Conservation (phyloP, 2,329 filamentous ascomycete genomes). For the Coniochaeta pulveracea region DNA sequence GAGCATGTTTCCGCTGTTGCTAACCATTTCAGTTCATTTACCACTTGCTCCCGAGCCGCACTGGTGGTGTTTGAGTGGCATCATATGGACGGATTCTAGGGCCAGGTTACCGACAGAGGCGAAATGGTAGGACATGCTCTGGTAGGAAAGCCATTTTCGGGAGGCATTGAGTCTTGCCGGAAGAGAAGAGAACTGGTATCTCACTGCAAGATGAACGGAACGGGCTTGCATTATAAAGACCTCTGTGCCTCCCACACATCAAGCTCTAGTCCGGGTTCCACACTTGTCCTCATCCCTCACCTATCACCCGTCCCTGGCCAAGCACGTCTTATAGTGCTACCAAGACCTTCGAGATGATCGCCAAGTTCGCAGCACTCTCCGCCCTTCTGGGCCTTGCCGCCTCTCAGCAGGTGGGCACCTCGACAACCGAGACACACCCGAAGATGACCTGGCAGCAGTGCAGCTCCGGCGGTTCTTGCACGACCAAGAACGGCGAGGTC, state of each 20-base stretch:
- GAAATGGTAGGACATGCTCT: background rate
- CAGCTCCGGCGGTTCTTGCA: slow-evolving; percentile 32
- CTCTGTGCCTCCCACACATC: background rate
- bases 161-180: background rate
- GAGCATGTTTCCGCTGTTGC: slow-evolving; percentile 8
- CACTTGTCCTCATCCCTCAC: background rate
- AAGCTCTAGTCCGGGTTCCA: slow-evolving; percentile 3
- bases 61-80: slow-evolving; percentile 5
- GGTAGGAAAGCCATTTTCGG: slow-evolving; percentile 1
- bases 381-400: slow-evolving; percentile 28
- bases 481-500: slow-evolving; percentile 32
- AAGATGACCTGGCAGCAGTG: slow-evolving; percentile 40
- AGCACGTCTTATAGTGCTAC: slow-evolving; percentile 4
- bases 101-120: slow-evolving; percentile 8
- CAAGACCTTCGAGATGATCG: slow-evolving; percentile 10
- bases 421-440: slow-evolving; percentile 36
- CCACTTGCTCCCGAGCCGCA: slow-evolving; percentile 5
- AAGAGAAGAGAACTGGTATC: too few species aligned
- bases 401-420: slow-evolving; percentile 35
- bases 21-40: slow-evolving; percentile 9
- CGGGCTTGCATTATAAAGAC: slow-evolving; percentile 1
- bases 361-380: slow-evolving; percentile 26
- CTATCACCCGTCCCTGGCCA: slow-evolving; percentile 3
- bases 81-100: slow-evolving; percentile 9
- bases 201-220: too few species aligned